These are phyloP conservation scores for Colletotrichum sp. DNA, from an alignment of 2,329 filamentous ascomycete genomes.

Conservation along the genomic window DNA sequence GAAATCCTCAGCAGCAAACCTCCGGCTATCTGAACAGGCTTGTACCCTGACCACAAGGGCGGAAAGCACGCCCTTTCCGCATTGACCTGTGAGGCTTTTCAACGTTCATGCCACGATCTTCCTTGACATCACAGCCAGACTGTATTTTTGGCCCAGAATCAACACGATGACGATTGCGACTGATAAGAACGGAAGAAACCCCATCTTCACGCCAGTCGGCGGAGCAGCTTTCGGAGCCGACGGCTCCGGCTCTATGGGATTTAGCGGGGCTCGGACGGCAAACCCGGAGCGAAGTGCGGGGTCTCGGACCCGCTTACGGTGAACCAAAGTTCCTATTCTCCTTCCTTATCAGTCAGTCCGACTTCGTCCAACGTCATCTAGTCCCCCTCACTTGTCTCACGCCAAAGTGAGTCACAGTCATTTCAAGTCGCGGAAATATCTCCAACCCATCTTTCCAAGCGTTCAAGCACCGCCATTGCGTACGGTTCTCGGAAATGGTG, in stretches of 20 bases:
- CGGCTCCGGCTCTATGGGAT: background rate
- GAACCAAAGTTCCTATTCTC: background rate
- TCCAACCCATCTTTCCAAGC: background rate
- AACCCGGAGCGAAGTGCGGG: background rate
- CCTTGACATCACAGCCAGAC: background rate
- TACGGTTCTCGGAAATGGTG: slow-evolving; percentile 20
- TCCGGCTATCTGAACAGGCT: background rate
- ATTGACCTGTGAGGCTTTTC: background rate
- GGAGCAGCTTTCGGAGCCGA: background rate
- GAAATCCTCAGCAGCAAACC: background rate
- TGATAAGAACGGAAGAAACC: background rate
- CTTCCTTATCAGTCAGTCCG: background rate
- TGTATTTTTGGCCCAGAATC: background rate
- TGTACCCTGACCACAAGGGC: background rate
- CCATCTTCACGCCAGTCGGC: background rate
- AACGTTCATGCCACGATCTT: background rate
- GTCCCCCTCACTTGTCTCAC: background rate
- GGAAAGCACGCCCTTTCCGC: background rate
- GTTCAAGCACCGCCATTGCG: fast-evolving
- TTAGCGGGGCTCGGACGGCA: background rate
- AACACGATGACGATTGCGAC: background rate
- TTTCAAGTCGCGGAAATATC: background rate
- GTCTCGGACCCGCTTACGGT: background rate
- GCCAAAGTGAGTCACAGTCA: background rate
- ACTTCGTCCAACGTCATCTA: background rate